phyloP scores from a whole-genome alignment of 352 stramenopile genomes.

The Globisporangium cystogenes region DNA sequence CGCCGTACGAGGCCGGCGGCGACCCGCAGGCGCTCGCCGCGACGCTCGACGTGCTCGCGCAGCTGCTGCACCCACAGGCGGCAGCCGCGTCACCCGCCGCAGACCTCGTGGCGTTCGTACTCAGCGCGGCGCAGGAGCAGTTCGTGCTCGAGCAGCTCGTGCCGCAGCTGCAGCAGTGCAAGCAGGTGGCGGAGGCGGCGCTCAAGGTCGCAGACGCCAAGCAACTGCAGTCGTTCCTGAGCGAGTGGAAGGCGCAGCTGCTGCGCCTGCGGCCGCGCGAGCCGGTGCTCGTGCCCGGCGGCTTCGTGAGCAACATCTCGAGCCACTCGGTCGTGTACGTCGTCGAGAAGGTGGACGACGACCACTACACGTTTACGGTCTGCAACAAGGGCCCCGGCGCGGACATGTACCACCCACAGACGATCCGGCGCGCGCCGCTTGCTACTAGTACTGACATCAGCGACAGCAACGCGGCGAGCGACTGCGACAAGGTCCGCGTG shows the following conservation, averaged over 20 bases:
- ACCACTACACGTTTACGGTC: slow-evolving; percentile 74
- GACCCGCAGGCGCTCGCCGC: slow-evolving; percentile 57
- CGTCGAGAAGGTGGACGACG: slow-evolving; percentile 58
- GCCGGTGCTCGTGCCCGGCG: slow-evolving; percentile 62
- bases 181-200: slow-evolving; percentile 49
- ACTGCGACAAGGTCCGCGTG: slow-evolving; percentile 71
- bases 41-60: slow-evolving; percentile 31
- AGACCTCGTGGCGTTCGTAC: slow-evolving; percentile 41
- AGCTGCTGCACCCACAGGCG: slow-evolving; percentile 30
- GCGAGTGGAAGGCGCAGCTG: slow-evolving; percentile 65
- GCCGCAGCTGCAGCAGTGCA: slow-evolving; percentile 47
- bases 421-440: slow-evolving; percentile 1
- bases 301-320: slow-evolving; percentile 65
- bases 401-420: slow-evolving; percentile 76
- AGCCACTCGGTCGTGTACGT: slow-evolving; percentile 84
- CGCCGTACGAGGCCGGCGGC: slow-evolving; percentile 70
- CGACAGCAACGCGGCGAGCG: slow-evolving; percentile 6
- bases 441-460: not conserved
- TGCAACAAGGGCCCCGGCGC: slow-evolving; percentile 86
- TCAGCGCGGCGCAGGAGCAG: slow-evolving; percentile 40
- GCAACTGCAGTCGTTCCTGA: slow-evolving; percentile 60
- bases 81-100: not conserved
- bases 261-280: slow-evolving; percentile 29
- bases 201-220: slow-evolving; percentile 52
- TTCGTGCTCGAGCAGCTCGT: slow-evolving; percentile 44